Evolutionary conservation across 768 basidiomycete species (phyloP).

Genomic region (Tylopilus sp.): DNA sequence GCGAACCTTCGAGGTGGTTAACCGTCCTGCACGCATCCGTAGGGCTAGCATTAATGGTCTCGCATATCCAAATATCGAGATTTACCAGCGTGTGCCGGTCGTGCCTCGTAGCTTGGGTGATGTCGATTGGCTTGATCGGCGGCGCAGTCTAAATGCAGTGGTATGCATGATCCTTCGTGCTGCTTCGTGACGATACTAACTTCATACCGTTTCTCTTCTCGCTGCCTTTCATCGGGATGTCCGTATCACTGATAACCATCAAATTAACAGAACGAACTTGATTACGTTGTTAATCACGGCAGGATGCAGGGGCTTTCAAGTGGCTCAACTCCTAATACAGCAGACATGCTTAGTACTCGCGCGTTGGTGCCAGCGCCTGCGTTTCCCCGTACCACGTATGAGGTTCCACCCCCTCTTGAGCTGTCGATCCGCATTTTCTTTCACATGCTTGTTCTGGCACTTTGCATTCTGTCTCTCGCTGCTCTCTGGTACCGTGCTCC

Average conservation of each 20-base stretch:
- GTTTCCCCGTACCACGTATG: conserved; percentile 22
- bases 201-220: conserved; percentile 7
- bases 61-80: conserved; percentile 41
- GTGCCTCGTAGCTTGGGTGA: conserved; percentile 60
- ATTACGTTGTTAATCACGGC: conserved; percentile 60
- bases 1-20: conserved; percentile 47
- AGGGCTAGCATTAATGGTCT: conserved; percentile 48
- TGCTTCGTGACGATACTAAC: conserved; percentile 21
- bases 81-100: conserved; percentile 41
- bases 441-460: conserved; percentile 55
- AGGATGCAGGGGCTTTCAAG: conserved; percentile 38
- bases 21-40: conserved; percentile 48
- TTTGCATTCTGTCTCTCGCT: conserved; percentile 54
- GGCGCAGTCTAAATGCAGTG: conserved; percentile 67
- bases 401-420: conserved; percentile 37
- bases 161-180: conserved; percentile 41
- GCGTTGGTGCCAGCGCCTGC: conserved; percentile 30
- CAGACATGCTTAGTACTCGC: conserved; percentile 46
- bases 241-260: conserved; percentile 7
- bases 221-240: conserved; percentile 2
- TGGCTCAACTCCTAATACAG: conserved; percentile 48
- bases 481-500: conserved; percentile 58
- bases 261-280: conserved; percentile 61
- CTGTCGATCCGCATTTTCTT: conserved; percentile 48
- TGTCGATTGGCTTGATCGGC: conserved; percentile 73